These are phyloP conservation scores for Gossypium sturtianum DNA, from an alignment of 345 rosid genomes.

Conservation along the genomic window DNA sequence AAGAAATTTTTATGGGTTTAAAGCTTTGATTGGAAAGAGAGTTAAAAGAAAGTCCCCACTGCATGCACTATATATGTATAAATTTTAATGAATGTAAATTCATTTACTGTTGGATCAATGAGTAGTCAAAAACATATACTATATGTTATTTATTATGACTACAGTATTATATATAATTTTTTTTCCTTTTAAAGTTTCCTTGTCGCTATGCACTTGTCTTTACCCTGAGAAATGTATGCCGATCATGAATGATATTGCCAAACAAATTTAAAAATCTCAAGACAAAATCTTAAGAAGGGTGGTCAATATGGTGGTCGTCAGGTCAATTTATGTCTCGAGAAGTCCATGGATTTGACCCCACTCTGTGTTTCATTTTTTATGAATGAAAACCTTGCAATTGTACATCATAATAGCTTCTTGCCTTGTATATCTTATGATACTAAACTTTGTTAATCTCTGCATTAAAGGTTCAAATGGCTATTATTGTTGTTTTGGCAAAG, in stretches of 20 bases:
- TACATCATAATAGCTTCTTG: too few relatives aligned
- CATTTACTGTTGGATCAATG: background rate
- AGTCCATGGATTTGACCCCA: slow-evolving; percentile 12
- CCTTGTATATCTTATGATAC: background rate
- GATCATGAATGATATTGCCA: slow-evolving; percentile 7
- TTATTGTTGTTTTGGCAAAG: background rate
- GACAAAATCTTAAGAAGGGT: slow-evolving; percentile 11
- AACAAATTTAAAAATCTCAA: slow-evolving; percentile 12
- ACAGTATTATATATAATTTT: background rate
- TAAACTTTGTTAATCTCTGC: background rate
- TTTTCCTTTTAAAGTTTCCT: background rate
- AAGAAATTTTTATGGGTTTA: background rate
- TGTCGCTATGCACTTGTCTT: slow-evolving; percentile 14
- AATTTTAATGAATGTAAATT: background rate
- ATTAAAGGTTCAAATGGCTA: background rate
- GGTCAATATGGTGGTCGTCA: slow-evolving; percentile 2
- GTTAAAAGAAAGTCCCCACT: background rate
- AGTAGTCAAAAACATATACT: background rate
- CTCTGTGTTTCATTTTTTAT: background rate
- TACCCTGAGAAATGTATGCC: slow-evolving; percentile 1
- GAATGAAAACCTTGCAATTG: background rate
- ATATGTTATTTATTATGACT: background rate
- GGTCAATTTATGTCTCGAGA: slow-evolving; percentile 11
- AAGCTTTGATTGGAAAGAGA: background rate
- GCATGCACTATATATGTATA: background rate